These are phyloP conservation scores for Ligustrum vulgare DNA, from an alignment of 257 asterid genomes.

Conservation along the genomic window DNA sequence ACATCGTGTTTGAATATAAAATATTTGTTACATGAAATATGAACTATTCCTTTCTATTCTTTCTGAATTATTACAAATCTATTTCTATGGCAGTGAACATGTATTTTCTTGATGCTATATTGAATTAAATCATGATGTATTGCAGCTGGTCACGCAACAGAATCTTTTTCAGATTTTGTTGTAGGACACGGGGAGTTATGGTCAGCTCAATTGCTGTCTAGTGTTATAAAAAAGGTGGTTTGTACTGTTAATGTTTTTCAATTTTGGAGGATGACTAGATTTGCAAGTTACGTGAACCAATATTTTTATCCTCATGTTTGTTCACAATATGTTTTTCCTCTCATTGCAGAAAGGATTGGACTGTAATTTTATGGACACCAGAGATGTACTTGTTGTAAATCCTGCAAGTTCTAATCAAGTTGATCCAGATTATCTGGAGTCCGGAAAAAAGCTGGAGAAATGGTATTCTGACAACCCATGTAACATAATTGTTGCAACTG, in stretches of 20 bases:
- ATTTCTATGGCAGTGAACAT: neutral
- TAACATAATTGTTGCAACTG: slow-evolving; percentile 82
- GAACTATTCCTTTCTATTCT: slow-evolving; percentile 10
- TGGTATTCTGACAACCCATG: slow-evolving; percentile 74
- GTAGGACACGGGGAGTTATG: slow-evolving; percentile 98
- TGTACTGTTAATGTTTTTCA: slow-evolving; percentile 6
- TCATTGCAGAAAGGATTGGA: slow-evolving; percentile 64
- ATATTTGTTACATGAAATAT: neutral
- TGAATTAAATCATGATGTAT: slow-evolving; percentile 28
- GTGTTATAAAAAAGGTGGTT: slow-evolving; percentile 78
- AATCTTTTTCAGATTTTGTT: slow-evolving; percentile 97
- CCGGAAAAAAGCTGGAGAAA: slow-evolving; percentile 69
- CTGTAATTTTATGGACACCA: slow-evolving; percentile 92
- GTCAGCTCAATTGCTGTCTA: slow-evolving; percentile 86
- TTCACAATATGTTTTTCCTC: slow-evolving; percentile 7
- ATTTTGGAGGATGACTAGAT: slow-evolving; percentile 11
- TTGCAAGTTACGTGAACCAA: slow-evolving; percentile 3
- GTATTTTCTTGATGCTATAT: neutral
- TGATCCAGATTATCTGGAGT: slow-evolving; percentile 89
- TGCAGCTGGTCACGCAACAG: slow-evolving; percentile 99
- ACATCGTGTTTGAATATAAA: neutral
- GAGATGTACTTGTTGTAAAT: slow-evolving; percentile 90
- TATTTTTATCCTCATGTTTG: neutral
- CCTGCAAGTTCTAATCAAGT: slow-evolving; percentile 84
- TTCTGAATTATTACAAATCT: neutral